Base-by-base conservation (phyloP, 2,329 filamentous ascomycete genomes). In the Neurospora sp. region DNA sequence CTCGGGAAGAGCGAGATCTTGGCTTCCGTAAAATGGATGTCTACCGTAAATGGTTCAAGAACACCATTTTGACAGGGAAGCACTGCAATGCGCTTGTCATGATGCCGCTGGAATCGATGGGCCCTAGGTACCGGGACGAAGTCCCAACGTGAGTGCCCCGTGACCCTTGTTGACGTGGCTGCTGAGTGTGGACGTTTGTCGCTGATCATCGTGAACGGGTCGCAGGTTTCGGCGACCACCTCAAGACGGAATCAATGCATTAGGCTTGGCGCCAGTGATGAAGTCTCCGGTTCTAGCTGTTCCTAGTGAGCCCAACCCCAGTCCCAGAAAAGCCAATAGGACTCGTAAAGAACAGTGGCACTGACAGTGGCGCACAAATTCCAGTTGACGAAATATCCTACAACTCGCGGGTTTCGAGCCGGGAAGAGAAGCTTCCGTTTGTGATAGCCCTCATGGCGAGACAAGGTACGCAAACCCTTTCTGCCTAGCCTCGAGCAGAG, bases 241-340 rank as follows among this genome's bases (percentile, higher is more conserved):
- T 65, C 46, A 68, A 28, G 23, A n/a, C 19, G 46, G 67, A 33
- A 36, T 57, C 4, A 65, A 65, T 65, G 33, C 67, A 2, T 68
- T 68, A 39, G 23, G 23, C 23, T 19, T 68, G 11, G 39, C n/a
- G 12, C 67, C 41, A 36, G 41, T 68, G 6, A 52, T 68, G 28
- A 39, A 38, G 23, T 52, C 67, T 11, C 67, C 67, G n/a, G 46
- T 70, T 72, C 11, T 66, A 39, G 36, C 69, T 52, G 68, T 72
- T 71, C 4, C 67, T 38, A 68, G 43, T 62, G 6, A 57, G 41
- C 52, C 28, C 2, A 36, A 15, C 67, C 36, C 23, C 10, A 17
- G 19, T 17, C 19, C 4, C 4, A 36, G 11, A 52, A n/a, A 17
- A 33, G n/a, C n/a, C 6, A 12, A 52, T 17, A 68, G 6, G 33